Evolutionary conservation across 176 grass and related monocot genomes (phyloP).

Genomic region (Cocos nucifera): DNA sequence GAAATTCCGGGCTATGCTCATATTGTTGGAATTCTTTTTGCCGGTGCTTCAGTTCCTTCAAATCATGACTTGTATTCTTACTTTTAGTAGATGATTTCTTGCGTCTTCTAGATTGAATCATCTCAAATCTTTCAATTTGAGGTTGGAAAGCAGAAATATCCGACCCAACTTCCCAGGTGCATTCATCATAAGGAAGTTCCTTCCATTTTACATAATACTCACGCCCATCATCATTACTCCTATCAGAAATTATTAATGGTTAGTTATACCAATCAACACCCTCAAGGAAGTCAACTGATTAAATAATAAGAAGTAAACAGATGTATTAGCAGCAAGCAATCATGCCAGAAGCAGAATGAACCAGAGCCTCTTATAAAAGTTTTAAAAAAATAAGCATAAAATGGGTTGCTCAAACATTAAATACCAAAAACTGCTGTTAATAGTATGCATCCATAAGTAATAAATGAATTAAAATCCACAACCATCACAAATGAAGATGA

Average conservation of each 20-base stretch:
- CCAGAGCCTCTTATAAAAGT: no score
- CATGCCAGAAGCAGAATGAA: no score
- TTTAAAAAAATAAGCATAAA: no score
- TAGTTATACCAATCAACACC: no score
- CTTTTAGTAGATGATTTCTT: slow-evolving; percentile 42
- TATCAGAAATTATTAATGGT: slow-evolving; percentile 12
- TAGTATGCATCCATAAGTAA: no score
- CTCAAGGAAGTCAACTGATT: no score
- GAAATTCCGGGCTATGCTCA: slow-evolving; percentile 64
- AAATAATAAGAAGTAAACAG: no score
- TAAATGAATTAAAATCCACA: no score
- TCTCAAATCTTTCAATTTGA: slow-evolving; percentile 68
- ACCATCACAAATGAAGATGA: no score
- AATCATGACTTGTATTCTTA: slow-evolving; percentile 30
- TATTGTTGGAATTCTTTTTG: slow-evolving; percentile 23
- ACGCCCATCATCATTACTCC: slow-evolving; percentile 41
- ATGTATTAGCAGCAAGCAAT: no score
- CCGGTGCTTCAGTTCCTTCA: slow-evolving; percentile 3
- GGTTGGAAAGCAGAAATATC: slow-evolving; percentile 76
- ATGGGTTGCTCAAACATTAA: no score
- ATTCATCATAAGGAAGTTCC: slow-evolving; percentile 93
- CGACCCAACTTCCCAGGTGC: slow-evolving; percentile 78
- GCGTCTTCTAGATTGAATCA: slow-evolving; percentile 57
- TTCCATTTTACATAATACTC: slow-evolving; percentile 97
- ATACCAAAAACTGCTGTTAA: no score